Base-by-base conservation (phyloP, 345 rosid genomes). In the Eucalyptus cladocalyx region DNA sequence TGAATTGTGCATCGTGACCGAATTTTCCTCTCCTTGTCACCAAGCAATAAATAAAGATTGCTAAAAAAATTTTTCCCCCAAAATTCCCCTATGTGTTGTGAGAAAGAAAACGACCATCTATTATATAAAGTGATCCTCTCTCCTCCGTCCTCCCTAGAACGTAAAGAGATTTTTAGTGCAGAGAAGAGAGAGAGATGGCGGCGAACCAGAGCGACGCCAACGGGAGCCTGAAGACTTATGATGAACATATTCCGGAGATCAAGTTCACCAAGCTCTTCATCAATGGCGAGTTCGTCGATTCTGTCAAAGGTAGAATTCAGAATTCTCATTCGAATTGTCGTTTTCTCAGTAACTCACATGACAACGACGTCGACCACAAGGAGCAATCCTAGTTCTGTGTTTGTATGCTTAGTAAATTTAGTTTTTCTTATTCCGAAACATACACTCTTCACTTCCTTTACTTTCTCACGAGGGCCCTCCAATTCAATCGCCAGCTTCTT, bases 211-310 rank as follows among this genome's bases (percentile, higher is more conserved):
- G 30, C 81, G 45, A 87, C 21, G 16, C 90, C 90, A 94, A 93
- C 91, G 96, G 91, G 87, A 91, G 42, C 80, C n/a, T 90, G 4
- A 91, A 81, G 72, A 62, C 86, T 87, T 88, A 51, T 30, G 65
- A 87, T 42, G 8, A 76, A 80, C 90, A 89, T 89, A 86, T 94
- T 13, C 98, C 97, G n/a, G 89, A 93, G 85, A 92, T 95, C 13
- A 95, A 93, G 89, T 96, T 95, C 92, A 95, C 93, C 5, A 94
- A 93, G 89, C 94, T 96, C 80, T 96, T 94, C 94, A 93, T 96
- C 89, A 94, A 94, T 88, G 97, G 97, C 88, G 92, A 95, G 69
- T 95, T 95, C 87, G 89, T 93, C 4, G 96, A 95, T 88, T 91
- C 98, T 6, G 40, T 91, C 86, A 92, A 96, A 93, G 98, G 98